These are phyloP conservation scores for Aspergillus calidoustus DNA, from an alignment of 2,329 filamentous ascomycete species.

Conservation along the genomic window DNA sequence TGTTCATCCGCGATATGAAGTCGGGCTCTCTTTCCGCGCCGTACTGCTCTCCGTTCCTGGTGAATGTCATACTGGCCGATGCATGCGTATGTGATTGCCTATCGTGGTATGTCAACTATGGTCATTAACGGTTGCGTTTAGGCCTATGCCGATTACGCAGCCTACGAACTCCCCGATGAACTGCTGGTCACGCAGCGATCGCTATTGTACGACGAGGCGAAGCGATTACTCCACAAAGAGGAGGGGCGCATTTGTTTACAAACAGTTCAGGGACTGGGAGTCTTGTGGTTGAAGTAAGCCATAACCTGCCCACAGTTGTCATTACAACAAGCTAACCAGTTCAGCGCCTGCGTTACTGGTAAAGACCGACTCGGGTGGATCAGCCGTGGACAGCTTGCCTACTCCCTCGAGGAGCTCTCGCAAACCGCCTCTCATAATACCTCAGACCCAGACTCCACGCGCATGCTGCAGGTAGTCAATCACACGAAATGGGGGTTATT, in stretches of 20 bases:
- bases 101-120: background rate
- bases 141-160: conserved; percentile 35
- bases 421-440: conserved; percentile 14
- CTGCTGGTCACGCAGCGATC: conserved; percentile 27
- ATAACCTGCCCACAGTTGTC: background rate
- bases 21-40: conserved; percentile 29
- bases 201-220: conserved; percentile 42
- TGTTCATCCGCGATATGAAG: conserved; percentile 43
- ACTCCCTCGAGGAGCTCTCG: conserved; percentile 31
- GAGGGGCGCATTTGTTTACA: conserved; percentile 36
- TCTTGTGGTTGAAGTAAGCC: conserved; percentile 37
- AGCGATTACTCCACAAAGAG: conserved; percentile 34
- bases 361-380: conserved; percentile 39
- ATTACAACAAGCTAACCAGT: background rate
- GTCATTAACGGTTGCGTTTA: conserved; percentile 12
- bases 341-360: conserved; percentile 37
- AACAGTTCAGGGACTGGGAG: conserved; percentile 37
- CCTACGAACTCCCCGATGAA: conserved; percentile 26
- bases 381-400: conserved; percentile 32
- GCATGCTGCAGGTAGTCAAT: conserved; percentile 21
- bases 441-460: conserved; percentile 23
- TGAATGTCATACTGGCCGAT: conserved; percentile 39
- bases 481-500: conserved; percentile 32
- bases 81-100: conserved; percentile 33
- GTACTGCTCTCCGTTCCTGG: conserved; percentile 42